Evolutionary conservation across 2,329 filamentous ascomycete genomes (phyloP), one percentile per base, ranked within the genome.

Genomic region (Diplodia scrobiculata): DNA sequence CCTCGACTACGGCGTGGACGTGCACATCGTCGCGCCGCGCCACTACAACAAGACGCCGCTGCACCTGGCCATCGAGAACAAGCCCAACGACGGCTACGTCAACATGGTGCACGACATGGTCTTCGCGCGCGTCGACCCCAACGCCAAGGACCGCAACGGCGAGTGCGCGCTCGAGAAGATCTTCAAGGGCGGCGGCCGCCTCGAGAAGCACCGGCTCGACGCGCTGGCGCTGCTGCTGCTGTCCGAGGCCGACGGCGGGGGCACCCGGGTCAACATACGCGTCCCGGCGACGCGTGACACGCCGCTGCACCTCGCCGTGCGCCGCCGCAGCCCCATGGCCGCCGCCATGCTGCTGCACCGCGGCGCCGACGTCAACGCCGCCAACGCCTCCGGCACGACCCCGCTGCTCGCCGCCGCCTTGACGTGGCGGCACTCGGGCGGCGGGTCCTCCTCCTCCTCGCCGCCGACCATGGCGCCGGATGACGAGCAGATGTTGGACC

Each of bases 331-430:
- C 32, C 19, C 53, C 6, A 45, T 32, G 25, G 66, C 66, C 17
- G 53, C 50, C 1, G 62, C 48, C 7, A 66, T 67, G 66, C 52
- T 67, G n/a, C 41, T 67, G 11, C 27, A 66, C 63, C 66, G 41
- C 17, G 45, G 45, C 17, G 66, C 63, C 5, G 45, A 67, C 19
- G 63, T 66, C 25, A 67, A 66, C 29, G 66, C 63, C 3, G 38
- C n/a, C 17, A 67, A 66, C 25, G 45, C 66, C 2, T 66, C 51
- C 25, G 63, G 63, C 14, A 50, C 29, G 17, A 66, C 66, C 3
- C 63, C 66, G 14, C 41, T 67, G 0, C 38, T 67, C 2, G 27
- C 65, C 5, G 53, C 66, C 5, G 66, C 66, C 13, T 14, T 55
- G 1, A 55, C 38, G 53, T 55, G 53, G 53, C 17, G 29, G 6